Percentiles rank a stretch among this genome's conserved stretches.
Conservation (phyloP, 2,329 filamentous ascomycete species). For the Epichloe hybrida region DNA sequence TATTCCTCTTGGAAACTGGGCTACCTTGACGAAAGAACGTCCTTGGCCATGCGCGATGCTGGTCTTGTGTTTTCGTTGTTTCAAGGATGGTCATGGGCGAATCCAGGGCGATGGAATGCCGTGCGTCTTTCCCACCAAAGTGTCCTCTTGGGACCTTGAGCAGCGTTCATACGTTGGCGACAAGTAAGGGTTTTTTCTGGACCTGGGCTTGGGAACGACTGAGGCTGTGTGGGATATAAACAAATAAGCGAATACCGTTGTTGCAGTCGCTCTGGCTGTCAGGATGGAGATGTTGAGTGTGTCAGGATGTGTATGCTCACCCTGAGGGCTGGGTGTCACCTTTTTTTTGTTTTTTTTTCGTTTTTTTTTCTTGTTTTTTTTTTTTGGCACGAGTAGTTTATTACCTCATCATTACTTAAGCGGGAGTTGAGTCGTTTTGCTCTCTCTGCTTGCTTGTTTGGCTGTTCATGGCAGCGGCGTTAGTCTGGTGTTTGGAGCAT, state of each 20-base stretch:
- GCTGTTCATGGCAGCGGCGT: conserved; percentile 21
- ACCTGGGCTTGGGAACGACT: background rate
- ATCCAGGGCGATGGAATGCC: too few species aligned
- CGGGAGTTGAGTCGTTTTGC: conserved; percentile 3
- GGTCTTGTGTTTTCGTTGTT: background rate
- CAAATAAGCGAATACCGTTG: background rate
- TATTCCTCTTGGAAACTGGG: background rate
- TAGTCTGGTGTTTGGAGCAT: conserved; percentile 16
- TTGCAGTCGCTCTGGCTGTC: background rate
- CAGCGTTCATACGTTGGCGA: background rate
- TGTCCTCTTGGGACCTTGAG: background rate
- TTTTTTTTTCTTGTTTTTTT: too few species aligned
- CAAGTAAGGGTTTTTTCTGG: background rate
- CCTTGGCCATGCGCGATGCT: background rate
- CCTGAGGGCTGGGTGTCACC: background rate
- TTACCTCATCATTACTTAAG: conserved; percentile 1
- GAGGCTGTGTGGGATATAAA: background rate
- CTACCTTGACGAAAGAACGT: background rate
- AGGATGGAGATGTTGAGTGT: background rate
- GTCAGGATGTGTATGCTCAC: background rate
- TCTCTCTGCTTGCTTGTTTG: conserved; percentile 9
- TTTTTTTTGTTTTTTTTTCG: background rate
- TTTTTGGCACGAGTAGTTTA: conserved; percentile 4
- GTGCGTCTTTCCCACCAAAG: background rate
- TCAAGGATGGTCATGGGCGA: background rate